Base-by-base conservation (phyloP, 169 alveolate genomes). In the Eimeria praecox region DNA sequence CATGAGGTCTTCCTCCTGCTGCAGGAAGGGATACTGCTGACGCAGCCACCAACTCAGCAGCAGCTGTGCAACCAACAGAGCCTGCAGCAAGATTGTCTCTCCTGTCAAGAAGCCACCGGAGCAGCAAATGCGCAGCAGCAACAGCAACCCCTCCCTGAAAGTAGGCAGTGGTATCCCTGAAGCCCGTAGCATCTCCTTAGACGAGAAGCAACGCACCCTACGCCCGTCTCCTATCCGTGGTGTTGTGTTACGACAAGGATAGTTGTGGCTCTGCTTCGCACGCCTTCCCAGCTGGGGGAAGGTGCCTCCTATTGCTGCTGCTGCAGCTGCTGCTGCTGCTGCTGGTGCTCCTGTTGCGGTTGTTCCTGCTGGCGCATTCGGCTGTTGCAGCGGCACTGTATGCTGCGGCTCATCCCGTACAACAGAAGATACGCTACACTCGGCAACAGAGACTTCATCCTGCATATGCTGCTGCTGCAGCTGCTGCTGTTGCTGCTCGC, bases 101-200 rank as follows among this genome's bases (percentile, higher is more conserved):
- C 90, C 96, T 46, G 77, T n/a, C n/a, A 52, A 89, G 56, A 93
- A 93, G 64, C 96, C 88, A 14, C 94, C 93, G 49, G 80, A 86
- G 62, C 75, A 82, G 78, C 80, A 59, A 66, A 75, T 49, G 30
- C 94, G 87, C 35, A 88, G 92, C 89, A 93, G 87, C 75, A 92
- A 80, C 62, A 87, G 75, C 64, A 95, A 54, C 5, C 94, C 97
- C 64, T 89, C 94, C 54, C 87, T 40, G 54, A 95, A 73, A 27
- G 94, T 80, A 2, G 97, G 95, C 62, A 75, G 75, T 56, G 94
- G 95, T 66, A 82, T 75, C 42, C 77, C 95, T n/a, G 95, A 88
- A 20, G 97, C 97, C 46, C 92, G 49, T 91, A 95, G 90, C 92
- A 95, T 75, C 66, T 95, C 97, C 77, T 95, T 95, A 16, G 89